Conservation (phyloP, 768 basidiomycete species). For the Paxillus rubicundulus region DNA sequence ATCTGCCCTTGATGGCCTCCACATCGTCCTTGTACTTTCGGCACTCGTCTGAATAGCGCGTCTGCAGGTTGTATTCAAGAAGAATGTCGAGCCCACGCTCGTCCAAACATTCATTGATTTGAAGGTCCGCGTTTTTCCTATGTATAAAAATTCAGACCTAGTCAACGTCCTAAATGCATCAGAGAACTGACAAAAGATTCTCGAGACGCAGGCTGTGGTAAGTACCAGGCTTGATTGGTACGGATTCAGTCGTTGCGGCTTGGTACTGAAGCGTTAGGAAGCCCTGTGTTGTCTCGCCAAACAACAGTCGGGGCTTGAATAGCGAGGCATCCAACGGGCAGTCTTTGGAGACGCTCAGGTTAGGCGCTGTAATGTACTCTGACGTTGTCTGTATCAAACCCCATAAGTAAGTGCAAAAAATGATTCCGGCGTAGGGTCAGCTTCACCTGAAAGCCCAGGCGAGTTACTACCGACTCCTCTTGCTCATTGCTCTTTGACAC, state of each 20-base stretch:
- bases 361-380: conserved; percentile 8
- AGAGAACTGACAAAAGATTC: no score
- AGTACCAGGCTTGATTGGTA: not conserved
- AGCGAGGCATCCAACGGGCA: conserved; percentile 2
- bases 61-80: no score
- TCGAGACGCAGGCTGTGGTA: no score
- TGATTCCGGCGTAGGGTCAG: not conserved
- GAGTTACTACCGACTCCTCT: conserved; percentile 42
- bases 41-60: no score
- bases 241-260: not conserved
- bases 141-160: no score
- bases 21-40: no score
- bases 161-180: no score
- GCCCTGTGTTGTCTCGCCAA: conserved; percentile 35
- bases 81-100: no score
- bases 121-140: not conserved
- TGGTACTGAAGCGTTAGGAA: conserved; percentile 29
- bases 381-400: not conserved
- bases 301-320: conserved; percentile 27
- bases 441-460: conserved; percentile 43
- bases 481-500: conserved; percentile 52
- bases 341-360: conserved; percentile 10
- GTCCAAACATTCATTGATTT: no score
- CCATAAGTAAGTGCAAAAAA: not conserved
- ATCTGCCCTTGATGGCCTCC: no score